These are phyloP conservation scores for Populus euphratica DNA, from an alignment of 345 rosid genomes.

Conservation along the genomic window DNA sequence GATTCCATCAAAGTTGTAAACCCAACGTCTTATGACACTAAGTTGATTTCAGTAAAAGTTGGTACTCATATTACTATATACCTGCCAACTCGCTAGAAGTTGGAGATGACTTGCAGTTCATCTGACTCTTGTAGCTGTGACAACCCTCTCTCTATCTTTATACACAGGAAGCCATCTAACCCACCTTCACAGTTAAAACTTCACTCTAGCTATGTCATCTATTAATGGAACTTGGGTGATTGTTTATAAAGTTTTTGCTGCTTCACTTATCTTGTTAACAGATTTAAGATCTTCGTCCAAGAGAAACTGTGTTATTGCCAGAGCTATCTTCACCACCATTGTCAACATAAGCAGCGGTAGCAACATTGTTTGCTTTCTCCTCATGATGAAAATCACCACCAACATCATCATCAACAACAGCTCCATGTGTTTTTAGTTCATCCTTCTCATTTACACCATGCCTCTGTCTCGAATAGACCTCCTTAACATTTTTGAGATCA, in stretches of 20 bases:
- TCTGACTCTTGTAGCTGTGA: neutral
- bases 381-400: neutral
- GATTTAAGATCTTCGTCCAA: neutral
- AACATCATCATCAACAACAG: neutral
- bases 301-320: neutral
- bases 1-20: neutral
- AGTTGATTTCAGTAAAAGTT: neutral
- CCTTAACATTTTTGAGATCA: neutral
- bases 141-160: neutral
- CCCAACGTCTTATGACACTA: neutral
- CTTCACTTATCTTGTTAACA: neutral
- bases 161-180: neutral
- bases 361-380: neutral
- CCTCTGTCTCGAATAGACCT: neutral
- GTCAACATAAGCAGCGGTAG: neutral
- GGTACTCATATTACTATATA: neutral
- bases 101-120: neutral
- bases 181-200: neutral
- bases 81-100: neutral
- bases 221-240: neutral
- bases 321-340: neutral
- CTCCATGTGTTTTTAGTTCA: neutral
- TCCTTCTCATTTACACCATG: neutral
- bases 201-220: neutral
- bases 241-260: neutral